Evolutionary conservation across 441 rosid genomes (phyloP), one percentile per base, ranked within the genome.

Genomic region (Erodium moschatum): DNA sequence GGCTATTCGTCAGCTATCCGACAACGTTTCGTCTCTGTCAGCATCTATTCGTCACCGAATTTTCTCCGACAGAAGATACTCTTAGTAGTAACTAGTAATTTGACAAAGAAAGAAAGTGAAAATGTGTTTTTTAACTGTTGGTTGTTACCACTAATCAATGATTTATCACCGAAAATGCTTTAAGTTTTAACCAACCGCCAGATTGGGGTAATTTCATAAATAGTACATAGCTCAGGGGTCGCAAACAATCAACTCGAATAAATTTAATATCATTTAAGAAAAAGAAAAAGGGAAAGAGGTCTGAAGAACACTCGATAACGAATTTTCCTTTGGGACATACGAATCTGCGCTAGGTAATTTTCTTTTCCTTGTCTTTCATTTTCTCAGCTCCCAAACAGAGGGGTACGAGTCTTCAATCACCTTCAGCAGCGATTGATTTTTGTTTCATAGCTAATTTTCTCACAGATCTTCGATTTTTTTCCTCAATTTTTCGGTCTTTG

Each of bases 361-460:
- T 2, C 21, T 18, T 56, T 56, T 18, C 16, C 19, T 52, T 56
- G 0, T 3, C 24, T 20, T 56, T 56, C 62, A 56, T 56, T 56
- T 56, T 56, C 62, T 56, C 62, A 9, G 5, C 62, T 1, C n/a
- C 62, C 62, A 56, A 56, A 56, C 62, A 19, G 21, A 54, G 61
- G 21, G 20, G 8, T 6, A 52, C 46, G 54, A 20, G 27, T 58
- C 27, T 20, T 19, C 63, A 58, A 58, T 58, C 12, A 19, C 13
- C 63, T 18, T 58, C 63, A 19, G 62, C 24, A 56, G 62, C 27
- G 21, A 18, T 56, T 19, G 62, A 56, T 18, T 7, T 56, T 56
- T 18, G 21, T 18, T 56, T 12, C 18, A 4, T 48, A 12, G n/a
- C 62, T 5, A 58, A 2, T 58, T 58, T 58, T 9, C 27, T 18